phyloP scores from a whole-genome alignment of 345 rosid genomes.

The Corchorus capsularis region DNA sequence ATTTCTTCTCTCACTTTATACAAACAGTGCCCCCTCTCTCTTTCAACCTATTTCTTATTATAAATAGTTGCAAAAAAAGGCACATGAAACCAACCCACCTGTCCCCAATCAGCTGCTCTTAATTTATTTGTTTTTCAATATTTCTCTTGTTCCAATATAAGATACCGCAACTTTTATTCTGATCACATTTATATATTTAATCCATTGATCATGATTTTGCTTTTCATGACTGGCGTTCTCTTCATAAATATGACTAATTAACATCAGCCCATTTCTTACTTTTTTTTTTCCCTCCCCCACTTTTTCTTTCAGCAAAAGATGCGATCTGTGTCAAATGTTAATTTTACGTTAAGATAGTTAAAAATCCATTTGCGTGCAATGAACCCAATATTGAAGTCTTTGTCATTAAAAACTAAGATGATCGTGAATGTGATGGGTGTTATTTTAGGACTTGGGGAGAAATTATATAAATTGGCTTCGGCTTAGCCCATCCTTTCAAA shows the following conservation, averaged over 20 bases:
- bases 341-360: neutral
- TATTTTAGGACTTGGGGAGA: neutral
- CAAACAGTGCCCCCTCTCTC: neutral
- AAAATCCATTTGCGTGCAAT: neutral
- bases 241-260: neutral
- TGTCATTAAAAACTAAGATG: neutral
- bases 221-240: neutral
- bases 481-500: constrained; percentile 6
- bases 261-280: neutral
- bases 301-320: neutral
- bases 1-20: neutral
- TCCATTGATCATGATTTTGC: neutral
- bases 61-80: constrained; percentile 14
- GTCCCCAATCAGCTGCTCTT: neutral
- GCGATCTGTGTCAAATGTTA: neutral
- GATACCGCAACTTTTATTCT: neutral
- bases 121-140: neutral
- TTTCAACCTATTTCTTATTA: neutral
- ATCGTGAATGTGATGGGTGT: neutral
- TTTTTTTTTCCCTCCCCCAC: too few relatives aligned
- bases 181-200: neutral
- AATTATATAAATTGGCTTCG: neutral
- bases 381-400: constrained; percentile 6
- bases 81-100: constrained; percentile 17
- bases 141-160: neutral